Evolutionary conservation across 2,329 filamentous ascomycete species (phyloP), one percentile per base, ranked within the genome.

Genomic region (Aspergillus caelatus): DNA sequence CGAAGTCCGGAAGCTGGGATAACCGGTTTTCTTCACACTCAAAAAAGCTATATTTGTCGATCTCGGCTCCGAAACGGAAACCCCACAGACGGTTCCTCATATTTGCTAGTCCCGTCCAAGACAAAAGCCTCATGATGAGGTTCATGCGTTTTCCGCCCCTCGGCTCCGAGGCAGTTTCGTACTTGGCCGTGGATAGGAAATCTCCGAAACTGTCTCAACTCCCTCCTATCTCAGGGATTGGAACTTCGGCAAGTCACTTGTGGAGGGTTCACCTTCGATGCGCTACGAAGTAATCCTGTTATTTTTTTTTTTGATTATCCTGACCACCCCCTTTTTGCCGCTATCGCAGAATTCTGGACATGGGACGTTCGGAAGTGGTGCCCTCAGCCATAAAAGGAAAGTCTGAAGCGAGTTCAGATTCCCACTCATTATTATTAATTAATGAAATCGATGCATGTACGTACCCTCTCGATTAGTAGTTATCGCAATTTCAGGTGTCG

Each of bases 41-140:
- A 14, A 41, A 26, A 26, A 54, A 14, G 28, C 43, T 28, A 16
- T 34, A 48, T 28, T 39, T 59, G 32, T 53, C 50, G 43, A 58
- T 58, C 57, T 58, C 57, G 57, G 57, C 21, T 58, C 57, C 57
- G 57, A 58, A 46, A 58, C 23, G 57, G 57, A n/a, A 50, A 52
- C 48, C 57, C 57, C 57, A 58, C 57, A 34, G 28, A 28, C 45
- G 21, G 57, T 39, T 34, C 57, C 19, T 52, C 16, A n/a, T 32
- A 10, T 52, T 52, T 23, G 16, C 21, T n/a, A 11, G 12, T 16
- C 46, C 26, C 26, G 4, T 30, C 46, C 26, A 48, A 4, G 45
- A 3, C 45, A 48, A 28, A 48, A 28, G 34, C 26, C 26, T 30
- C 46, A 50, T 52, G 11, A 28, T 26, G 48, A 11, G 48, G 48